Conservation (phyloP, 805 yeast species). For the Ogataea naganishii region DNA sequence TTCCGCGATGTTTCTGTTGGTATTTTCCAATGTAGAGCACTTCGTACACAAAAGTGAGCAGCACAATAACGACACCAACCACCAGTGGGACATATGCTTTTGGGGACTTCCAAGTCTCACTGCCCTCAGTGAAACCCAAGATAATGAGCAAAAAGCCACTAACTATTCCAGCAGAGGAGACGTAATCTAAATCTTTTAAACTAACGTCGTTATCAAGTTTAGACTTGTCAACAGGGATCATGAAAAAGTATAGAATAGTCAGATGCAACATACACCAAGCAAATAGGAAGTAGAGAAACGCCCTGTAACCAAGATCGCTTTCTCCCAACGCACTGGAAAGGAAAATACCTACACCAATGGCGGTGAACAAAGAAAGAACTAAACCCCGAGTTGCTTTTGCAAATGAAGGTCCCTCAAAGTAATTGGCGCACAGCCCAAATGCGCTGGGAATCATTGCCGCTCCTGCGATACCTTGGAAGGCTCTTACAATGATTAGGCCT, state of each 20-base stretch:
- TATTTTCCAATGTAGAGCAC: conserved; percentile 9
- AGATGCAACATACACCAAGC: too few species aligned
- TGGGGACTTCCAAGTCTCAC: conserved; percentile 32
- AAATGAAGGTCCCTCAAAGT: conserved; percentile 12
- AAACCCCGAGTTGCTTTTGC: conserved; percentile 8
- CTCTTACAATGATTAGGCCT: conserved; percentile 32
- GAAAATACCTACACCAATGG: too few species aligned
- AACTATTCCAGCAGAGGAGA: conserved; percentile 26
- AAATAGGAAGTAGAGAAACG: too few species aligned
- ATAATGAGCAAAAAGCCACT: conserved; percentile 28
- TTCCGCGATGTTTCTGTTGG: too few species aligned
- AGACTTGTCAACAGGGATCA: too few species aligned
- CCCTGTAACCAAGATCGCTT: too few species aligned
- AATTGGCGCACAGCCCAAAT: conserved; percentile 15
- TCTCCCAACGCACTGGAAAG: too few species aligned
- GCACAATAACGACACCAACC: conserved; percentile 26
- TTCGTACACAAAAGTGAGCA: conserved; percentile 24
- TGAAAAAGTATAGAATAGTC: too few species aligned
- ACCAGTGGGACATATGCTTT: conserved; percentile 31
- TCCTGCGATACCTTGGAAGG: conserved; percentile 28
- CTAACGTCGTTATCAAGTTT: too few species aligned
- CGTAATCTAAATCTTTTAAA: conserved; percentile 30
- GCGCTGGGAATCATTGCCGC: conserved; percentile 22
- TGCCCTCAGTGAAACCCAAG: conserved; percentile 37
- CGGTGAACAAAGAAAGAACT: too few species aligned